These are phyloP conservation scores for Lenzites betulinus DNA, from an alignment of 768 basidiomycete genomes.

Conservation along the genomic window DNA sequence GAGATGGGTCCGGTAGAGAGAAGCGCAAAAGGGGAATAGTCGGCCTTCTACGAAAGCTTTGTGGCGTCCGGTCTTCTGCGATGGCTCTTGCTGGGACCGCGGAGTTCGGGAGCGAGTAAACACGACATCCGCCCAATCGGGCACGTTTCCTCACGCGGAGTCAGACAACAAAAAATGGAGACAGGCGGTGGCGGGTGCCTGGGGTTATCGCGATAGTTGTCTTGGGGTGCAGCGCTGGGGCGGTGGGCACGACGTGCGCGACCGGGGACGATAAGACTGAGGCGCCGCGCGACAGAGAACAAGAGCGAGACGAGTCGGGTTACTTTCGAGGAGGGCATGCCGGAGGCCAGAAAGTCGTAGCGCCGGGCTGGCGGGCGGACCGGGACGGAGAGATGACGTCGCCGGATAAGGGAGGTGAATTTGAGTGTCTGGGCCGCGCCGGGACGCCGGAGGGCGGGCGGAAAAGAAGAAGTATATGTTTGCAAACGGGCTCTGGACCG, in stretches of 20 bases:
- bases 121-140: background rate
- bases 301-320: background rate
- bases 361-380: conserved; percentile 6
- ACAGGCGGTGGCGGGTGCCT: conserved; percentile 3
- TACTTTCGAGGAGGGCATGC: background rate
- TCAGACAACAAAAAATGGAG: background rate
- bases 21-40: conserved; percentile 15
- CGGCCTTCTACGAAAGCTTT: conserved; percentile 16
- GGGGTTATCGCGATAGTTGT: conserved; percentile 2
- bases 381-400: conserved; percentile 15
- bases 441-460: conserved; percentile 1
- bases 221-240: background rate
- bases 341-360: background rate
- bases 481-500: background rate
- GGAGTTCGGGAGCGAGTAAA: background rate
- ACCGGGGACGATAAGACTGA: background rate
- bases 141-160: background rate
- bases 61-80: conserved; percentile 15
- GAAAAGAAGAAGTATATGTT: conserved; percentile 8
- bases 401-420: background rate
- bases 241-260: too few relatives aligned
- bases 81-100: too few relatives aligned
- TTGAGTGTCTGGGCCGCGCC: conserved; percentile 9
- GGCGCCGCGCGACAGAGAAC: background rate
- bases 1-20: conserved; percentile 18